Percentiles rank a stretch among this genome's conserved stretches.
These are phyloP conservation scores for Jacaranda mimosifolia DNA, from an alignment of 257 asterid species.

Conservation along the genomic window DNA sequence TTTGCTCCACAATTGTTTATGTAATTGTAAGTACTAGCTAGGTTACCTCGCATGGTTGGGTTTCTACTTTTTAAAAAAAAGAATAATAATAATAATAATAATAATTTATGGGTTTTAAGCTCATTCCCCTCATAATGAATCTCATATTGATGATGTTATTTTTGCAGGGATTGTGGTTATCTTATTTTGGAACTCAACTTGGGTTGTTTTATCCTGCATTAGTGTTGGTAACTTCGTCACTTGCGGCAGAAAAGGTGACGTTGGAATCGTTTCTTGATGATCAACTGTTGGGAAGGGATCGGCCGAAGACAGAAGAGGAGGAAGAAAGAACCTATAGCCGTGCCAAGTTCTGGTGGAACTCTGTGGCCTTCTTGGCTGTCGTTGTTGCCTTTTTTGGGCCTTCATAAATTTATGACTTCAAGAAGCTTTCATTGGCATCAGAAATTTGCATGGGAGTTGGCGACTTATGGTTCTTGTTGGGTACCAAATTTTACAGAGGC, in stretches of 20 bases:
- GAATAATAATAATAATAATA: no score
- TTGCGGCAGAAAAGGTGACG: slow-evolving; percentile 14
- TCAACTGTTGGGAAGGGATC: slow-evolving; percentile 13
- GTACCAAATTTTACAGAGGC: not conserved
- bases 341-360: slow-evolving; percentile 16
- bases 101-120: no score
- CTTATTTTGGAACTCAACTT: not conserved
- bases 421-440: not conserved
- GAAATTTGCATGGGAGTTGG: not conserved
- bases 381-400: not conserved
- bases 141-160: not conserved
- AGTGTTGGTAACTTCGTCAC: slow-evolving; percentile 20
- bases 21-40: not conserved
- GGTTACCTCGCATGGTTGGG: no score
- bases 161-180: slow-evolving; percentile 25
- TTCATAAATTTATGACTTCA: not conserved
- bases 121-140: no score
- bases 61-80: no score
- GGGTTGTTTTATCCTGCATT: slow-evolving; percentile 9
- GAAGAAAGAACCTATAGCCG: not conserved
- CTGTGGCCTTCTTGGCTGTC: not conserved
- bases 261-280: slow-evolving; percentile 36
- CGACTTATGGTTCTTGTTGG: slow-evolving; percentile 23
- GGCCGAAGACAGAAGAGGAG: not conserved
- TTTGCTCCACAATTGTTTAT: slow-evolving; percentile 4